Evolutionary conservation across 2,329 filamentous ascomycete species (phyloP), one percentile per base, ranked within the genome.

Genomic region (Calonectria hongkongensis): DNA sequence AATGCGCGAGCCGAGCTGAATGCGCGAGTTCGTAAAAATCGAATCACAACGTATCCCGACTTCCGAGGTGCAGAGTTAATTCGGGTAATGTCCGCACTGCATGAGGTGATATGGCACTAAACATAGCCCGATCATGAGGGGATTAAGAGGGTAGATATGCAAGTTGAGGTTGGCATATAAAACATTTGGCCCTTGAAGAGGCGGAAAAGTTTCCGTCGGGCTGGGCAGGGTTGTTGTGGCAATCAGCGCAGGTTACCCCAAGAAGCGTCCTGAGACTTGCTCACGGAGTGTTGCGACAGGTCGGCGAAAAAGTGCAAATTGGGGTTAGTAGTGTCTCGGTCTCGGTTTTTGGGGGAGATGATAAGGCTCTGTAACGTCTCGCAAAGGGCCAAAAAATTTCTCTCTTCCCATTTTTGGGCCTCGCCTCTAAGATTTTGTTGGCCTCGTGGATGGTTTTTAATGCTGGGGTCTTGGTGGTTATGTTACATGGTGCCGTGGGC

Each of bases 401-500:
- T 43, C 18, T 51, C 30, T 9, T 33, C 9, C 64, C 36, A 45
- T n/a, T 66, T 56, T 66, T 56, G 18, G 21, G 54, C 54, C 33
- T 60, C 54, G 54, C 33, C 27, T 60, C 54, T n/a, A 36, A 13
- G 25, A 41, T 60, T 41, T 21, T 58, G 54, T 60, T 58, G 54
- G 25, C 36, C 45, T 50, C 28, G 27, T 27, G 36, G 51, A 33
- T 48, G 16, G 13, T 5, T 21, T 25, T 21, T 41, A 33, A 13
- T 60, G 36, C 12, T 41, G 33, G 33, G 54, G 36, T 28, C n/a
- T n/a, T 39, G 21, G n/a, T 15, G 54, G 36, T 12, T 33, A 60
- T 60, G 60, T 30, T 56, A 45, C 68, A 50, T 68, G 71, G 58
- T 66, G 65, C 63, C 30, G 15, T 65, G 9, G 25, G 18, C 48